Evolutionary conservation across 2,329 filamentous ascomycete genomes (phyloP).

Genomic region (Cordyceps fumosorosea): DNA sequence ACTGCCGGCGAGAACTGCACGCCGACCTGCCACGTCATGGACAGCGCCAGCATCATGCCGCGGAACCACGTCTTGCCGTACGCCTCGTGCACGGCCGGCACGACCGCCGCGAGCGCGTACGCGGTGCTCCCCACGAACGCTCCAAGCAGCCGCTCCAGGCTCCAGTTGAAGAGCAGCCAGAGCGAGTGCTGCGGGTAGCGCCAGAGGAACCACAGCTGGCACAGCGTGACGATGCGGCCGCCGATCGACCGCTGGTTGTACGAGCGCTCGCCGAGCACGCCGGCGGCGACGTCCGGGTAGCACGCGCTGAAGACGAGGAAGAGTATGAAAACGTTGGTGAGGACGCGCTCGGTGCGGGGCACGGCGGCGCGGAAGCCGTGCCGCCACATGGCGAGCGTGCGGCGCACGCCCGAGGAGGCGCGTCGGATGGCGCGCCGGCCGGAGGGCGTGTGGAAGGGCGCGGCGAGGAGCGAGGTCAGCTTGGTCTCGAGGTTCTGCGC

Average conservation of each 20-base stretch:
- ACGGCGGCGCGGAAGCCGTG: constrained; percentile 15
- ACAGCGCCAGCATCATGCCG: constrained; percentile 18
- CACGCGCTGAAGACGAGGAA: constrained; percentile 17
- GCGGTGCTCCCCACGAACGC: constrained; percentile 18
- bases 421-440: constrained; percentile 13
- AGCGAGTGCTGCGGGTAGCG: constrained; percentile 15
- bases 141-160: constrained; percentile 17
- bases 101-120: constrained; percentile 17
- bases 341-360: constrained; percentile 12
- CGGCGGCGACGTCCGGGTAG: constrained; percentile 18
- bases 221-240: constrained; percentile 16
- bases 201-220: constrained; percentile 17
- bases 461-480: constrained; percentile 6
- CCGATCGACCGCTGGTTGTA: constrained; percentile 19
- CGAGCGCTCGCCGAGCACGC: constrained; percentile 17
- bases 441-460: constrained; percentile 14
- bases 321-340: constrained; percentile 17
- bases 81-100: constrained; percentile 15
- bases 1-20: constrained; percentile 16
- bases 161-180: constrained; percentile 20
- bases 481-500: constrained; percentile 14
- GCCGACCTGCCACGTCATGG: constrained; percentile 17
- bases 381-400: constrained; percentile 17
- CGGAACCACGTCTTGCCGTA: constrained; percentile 17
- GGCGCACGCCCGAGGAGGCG: constrained; percentile 10